Evolutionary conservation across 805 yeast species (phyloP).

Genomic region (Candida verbasci): DNA sequence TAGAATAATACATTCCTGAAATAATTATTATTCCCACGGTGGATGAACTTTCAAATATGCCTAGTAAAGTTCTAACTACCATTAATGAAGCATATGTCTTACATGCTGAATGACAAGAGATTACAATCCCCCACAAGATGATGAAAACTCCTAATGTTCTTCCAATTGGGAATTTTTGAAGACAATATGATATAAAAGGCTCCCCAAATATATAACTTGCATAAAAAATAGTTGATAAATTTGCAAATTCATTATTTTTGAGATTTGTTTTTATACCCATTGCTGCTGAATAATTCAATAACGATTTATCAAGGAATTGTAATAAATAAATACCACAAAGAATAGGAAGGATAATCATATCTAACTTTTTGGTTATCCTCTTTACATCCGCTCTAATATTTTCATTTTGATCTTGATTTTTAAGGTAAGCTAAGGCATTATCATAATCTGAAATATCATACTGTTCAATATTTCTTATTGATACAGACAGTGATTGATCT

Average conservation of each 20-base stretch:
- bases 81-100: slow-evolving; percentile 48
- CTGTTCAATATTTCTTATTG: no score
- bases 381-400: not conserved
- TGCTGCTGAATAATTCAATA: slow-evolving; percentile 58
- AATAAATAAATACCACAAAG: slow-evolving; percentile 51
- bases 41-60: slow-evolving; percentile 51
- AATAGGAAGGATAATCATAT: slow-evolving; percentile 43
- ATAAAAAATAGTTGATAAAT: slow-evolving; percentile 50
- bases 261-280: slow-evolving; percentile 56
- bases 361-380: slow-evolving; percentile 36
- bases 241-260: slow-evolving; percentile 44
- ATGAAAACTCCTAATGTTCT: slow-evolving; percentile 47
- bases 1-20: slow-evolving; percentile 60
- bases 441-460: slow-evolving; percentile 8
- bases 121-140: slow-evolving; percentile 50
- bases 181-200: slow-evolving; percentile 35
- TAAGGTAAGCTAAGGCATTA: slow-evolving; percentile 9
- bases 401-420: slow-evolving; percentile 1
- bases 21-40: slow-evolving; percentile 55
- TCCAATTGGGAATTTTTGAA: slow-evolving; percentile 52
- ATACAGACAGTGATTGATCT: no score
- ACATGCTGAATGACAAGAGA: slow-evolving; percentile 50
- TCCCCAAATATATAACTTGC: slow-evolving; percentile 52
- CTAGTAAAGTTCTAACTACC: slow-evolving; percentile 51
- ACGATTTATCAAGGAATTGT: slow-evolving; percentile 57